phyloP scores from a whole-genome alignment of 202 grass and related monocot genomes.

The Hordeum pubiflorum region DNA sequence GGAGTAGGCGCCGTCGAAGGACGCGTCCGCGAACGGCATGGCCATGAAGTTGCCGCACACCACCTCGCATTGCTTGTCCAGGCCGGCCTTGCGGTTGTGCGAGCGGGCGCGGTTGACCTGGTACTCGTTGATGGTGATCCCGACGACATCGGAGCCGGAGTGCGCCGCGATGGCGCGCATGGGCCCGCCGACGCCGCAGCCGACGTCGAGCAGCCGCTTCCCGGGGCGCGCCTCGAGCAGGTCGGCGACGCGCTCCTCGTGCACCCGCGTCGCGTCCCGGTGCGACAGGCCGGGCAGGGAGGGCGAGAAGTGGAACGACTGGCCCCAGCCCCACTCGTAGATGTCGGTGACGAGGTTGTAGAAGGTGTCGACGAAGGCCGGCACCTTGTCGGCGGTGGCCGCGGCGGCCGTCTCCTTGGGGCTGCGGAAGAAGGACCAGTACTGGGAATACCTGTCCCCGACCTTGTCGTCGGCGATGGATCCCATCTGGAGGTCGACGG shows the following conservation, averaged over 20 bases:
- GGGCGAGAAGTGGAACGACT: constrained; percentile 73
- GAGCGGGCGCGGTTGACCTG: constrained; percentile 77
- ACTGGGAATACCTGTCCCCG: constrained; percentile 62
- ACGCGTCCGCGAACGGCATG: constrained; percentile 71
- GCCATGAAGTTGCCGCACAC: constrained; percentile 88
- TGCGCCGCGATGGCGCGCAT: constrained; percentile 88
- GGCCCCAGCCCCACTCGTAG: constrained; percentile 73
- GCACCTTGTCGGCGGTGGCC: constrained; percentile 46
- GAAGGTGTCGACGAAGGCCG: constrained; percentile 60
- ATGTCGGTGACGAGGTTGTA: constrained; percentile 80
- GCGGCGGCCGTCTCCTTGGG: constrained; percentile 42
- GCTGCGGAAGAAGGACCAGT: constrained; percentile 72
- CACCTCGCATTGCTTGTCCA: constrained; percentile 66
- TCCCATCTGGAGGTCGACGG: constrained; percentile 62
- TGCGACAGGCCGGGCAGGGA: constrained; percentile 37
- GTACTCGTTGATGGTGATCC: constrained; percentile 98
- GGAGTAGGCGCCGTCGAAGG: constrained; percentile 86
- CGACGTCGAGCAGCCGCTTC: constrained; percentile 72
- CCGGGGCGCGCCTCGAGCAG: constrained; percentile 38
- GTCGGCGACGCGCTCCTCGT: constrained; percentile 56
- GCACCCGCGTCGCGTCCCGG: constrained; percentile 48
- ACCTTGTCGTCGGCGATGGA: constrained; percentile 51
- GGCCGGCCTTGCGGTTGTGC: constrained; percentile 81
- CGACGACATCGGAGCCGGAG: constrained; percentile 63
- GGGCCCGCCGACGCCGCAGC: constrained; percentile 82